A percentile compares a stretch with the other conserved stretches of the same genome.
These are phyloP conservation scores for Centaurea solstitialis DNA, from an alignment of 129 eudicot species.

Conservation along the genomic window DNA sequence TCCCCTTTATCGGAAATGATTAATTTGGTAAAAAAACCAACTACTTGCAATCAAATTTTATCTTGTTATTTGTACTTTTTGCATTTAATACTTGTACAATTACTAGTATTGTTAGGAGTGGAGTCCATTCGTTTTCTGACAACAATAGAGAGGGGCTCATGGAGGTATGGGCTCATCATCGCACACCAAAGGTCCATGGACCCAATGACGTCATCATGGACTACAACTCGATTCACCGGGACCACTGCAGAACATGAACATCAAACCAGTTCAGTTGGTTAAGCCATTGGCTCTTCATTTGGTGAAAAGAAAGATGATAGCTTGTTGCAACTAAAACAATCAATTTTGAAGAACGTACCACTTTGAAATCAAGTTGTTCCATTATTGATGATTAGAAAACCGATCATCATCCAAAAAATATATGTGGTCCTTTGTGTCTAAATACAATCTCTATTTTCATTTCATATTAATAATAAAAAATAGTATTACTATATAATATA, in stretches of 20 bases:
- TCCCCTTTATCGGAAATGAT: background rate
- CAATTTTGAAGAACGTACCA: too few species aligned
- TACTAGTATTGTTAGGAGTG: conserved; percentile 10
- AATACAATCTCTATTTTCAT: too few species aligned
- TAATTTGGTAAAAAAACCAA: background rate
- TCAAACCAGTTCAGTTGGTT: background rate
- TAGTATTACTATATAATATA: too few species aligned
- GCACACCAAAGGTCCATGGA: conserved; percentile 6
- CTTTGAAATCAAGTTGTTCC: too few species aligned
- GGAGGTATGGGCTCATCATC: background rate
- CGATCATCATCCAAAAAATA: too few species aligned
- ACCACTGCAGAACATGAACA: background rate
- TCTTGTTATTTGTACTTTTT: background rate
- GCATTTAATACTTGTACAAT: background rate
- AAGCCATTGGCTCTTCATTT: background rate
- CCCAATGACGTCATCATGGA: background rate
- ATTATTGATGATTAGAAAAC: too few species aligned
- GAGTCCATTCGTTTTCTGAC: background rate
- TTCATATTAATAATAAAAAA: too few species aligned
- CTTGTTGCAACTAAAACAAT: background rate
- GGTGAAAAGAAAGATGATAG: background rate
- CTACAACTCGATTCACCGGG: background rate
- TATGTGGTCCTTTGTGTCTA: too few species aligned
- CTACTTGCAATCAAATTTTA: background rate
- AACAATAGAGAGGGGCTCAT: background rate